Base-by-base conservation (phyloP, 2,329 filamentous ascomycete species). In the Alternaria longipes region DNA sequence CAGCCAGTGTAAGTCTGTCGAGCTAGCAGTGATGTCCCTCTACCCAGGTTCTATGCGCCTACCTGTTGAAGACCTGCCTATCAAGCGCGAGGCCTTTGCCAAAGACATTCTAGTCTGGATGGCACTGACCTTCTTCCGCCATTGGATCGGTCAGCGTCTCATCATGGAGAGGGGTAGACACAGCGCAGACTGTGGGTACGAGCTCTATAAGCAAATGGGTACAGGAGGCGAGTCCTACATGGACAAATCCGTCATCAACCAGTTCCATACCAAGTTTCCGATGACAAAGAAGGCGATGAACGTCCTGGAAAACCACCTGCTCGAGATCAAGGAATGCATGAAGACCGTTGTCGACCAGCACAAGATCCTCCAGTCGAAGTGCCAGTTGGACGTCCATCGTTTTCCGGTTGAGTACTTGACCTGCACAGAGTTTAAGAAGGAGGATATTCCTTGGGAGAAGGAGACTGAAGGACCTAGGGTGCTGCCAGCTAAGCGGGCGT, bases 21-120 rank as follows among this genome's bases (percentile, higher is more conserved):
- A 75, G 54, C 56, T 68, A 6, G 56, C 24, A 6, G 42, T 78
- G n/a, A 65, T 69, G 44, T 63, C 64, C 1, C 28, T 69, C n/a
- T 74, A 74, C 52, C 74, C 75, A 1, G 72, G 71, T 22, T 60
- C 68, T 8, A 72, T 76, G 36, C 66, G 72, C 18, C 63, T 66
- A 1, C 68, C 70, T 7, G 66, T 64, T 11, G 63, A 76, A 4
- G 67, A 70, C 16, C 61, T 71, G 1, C 72, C 81, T 11, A 75
- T 79, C 54, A 78, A 75, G 54, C 81, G 82, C 34, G 78, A 80
- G 45, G 74, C 75, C 16, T 85, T 84, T 63, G 73, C 77, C 20
- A 81, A 79, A 59, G 81, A 85, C 60, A 82, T 86, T 60, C 78
- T 84, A 60, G 76, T 81, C 64, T 86, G 84, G 84, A 83, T 85